Evolutionary conservation across 768 basidiomycete species (phyloP), one percentile per base, ranked within the genome.

Genomic region (Pluteus cervinus): DNA sequence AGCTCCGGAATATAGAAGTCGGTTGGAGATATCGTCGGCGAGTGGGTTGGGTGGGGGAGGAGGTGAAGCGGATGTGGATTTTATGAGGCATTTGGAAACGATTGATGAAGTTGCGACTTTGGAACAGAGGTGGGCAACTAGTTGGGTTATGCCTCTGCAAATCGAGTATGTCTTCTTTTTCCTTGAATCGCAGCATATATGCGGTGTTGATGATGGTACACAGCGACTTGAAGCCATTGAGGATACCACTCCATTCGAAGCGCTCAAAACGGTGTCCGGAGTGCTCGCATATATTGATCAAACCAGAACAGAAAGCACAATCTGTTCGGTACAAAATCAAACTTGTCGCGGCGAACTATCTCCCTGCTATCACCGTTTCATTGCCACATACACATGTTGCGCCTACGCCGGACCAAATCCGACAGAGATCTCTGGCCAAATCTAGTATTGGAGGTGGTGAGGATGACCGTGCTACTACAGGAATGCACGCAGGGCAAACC

Each of bases 291-390:
- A 96, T 98, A 49, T 76, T 99, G 45, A 96, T 97, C 62, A 96
- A 97, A 56, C 96, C 96, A 3, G 96, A 99, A 57, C 86, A 93
- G 53, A 99, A 99, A 55, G 85, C 92, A 0, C 89, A 91, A 49
- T 91, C 88, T 12, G 84, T 87, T 24, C 79, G 90, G 12, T 97
- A 83, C 71, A 97, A 97, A 63, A 97, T 99, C 62, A 98, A 98
- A 60, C 80, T 98, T 35, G 88, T 94, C 40, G 96, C 94, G 0
- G 79, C 88, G 20, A 94, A 86, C 56, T 98, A 98, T 60, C 69
- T 99, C 11, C 96, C 96, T 1, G 76, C 83, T 2, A 86, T 98
- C 22, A 74, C 79, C 5, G 75, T 90, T 24, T 60, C 72, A 24
- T 67, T 88, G 23, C 84, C 86, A 15, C 79, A 76, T 43, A 62